Evolutionary conservation across 2,329 filamentous ascomycete genomes (phyloP).

Genomic region (Paraconiothyrium sp.): DNA sequence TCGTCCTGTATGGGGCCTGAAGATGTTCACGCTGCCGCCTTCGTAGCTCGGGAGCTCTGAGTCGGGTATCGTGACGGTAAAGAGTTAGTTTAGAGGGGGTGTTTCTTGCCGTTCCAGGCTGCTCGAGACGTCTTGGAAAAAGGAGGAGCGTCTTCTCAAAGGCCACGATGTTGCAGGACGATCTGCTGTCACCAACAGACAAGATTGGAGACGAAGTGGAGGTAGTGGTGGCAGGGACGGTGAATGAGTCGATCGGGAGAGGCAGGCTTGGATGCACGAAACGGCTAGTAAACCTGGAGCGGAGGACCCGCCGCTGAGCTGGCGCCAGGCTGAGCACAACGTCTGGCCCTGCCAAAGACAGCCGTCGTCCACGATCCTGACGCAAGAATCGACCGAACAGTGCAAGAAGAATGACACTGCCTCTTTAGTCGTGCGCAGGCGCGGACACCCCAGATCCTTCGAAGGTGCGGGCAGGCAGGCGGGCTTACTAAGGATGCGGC

Average conservation of each 20-base stretch:
- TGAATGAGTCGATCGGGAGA: neutral
- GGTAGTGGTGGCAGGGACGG: neutral
- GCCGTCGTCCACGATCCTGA: neutral
- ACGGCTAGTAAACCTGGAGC: neutral
- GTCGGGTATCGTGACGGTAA: neutral
- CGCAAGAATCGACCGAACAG: neutral
- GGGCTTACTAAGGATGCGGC: neutral
- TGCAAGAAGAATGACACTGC: neutral
- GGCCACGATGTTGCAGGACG: neutral
- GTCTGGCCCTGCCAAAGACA: neutral
- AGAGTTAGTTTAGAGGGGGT: neutral
- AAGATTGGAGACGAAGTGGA: neutral
- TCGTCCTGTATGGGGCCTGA: neutral
- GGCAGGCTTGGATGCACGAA: neutral
- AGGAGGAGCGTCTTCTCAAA: neutral
- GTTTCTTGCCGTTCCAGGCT: neutral
- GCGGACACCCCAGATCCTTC: neutral
- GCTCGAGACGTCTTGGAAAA: neutral
- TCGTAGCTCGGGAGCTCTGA: neutral
- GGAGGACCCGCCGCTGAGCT: neutral
- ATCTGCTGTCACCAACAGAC: neutral
- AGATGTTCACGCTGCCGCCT: neutral
- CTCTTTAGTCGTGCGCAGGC: neutral
- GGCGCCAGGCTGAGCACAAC: constrained; percentile 8
- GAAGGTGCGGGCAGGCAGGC: neutral